These are phyloP conservation scores for Arabis hirsuta DNA, from an alignment of 345 rosid species.

Conservation along the genomic window DNA sequence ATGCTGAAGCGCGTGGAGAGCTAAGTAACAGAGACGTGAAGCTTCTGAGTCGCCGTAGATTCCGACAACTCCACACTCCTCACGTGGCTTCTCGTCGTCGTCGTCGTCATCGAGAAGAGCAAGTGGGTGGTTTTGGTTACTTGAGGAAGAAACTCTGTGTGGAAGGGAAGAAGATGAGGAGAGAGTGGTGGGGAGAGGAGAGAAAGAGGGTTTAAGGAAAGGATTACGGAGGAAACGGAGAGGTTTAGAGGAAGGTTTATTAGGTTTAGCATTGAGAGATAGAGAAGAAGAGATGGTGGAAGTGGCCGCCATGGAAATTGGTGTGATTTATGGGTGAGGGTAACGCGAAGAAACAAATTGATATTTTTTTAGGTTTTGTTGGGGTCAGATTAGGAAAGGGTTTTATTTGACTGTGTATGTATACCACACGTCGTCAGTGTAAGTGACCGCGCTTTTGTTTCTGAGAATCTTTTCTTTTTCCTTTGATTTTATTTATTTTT, in stretches of 20 bases:
- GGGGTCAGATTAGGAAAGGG: conserved; percentile 27
- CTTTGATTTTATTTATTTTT: too few species aligned
- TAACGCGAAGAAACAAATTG: neutral
- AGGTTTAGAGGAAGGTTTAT: conserved; percentile 31
- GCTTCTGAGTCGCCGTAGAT: conserved; percentile 87
- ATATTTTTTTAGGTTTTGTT: conserved; percentile 16
- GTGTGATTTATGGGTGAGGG: conserved; percentile 19
- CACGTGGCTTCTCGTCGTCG: conserved; percentile 76
- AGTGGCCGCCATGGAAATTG: conserved; percentile 56
- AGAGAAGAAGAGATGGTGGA: conserved; percentile 46
- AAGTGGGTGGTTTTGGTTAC: conserved; percentile 38
- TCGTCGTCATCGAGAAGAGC: conserved; percentile 46
- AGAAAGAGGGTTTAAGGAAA: conserved; percentile 44
- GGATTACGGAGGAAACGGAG: conserved; percentile 47
- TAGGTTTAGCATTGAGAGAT: conserved; percentile 42
- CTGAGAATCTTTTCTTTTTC: neutral
- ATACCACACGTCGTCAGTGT: conserved; percentile 27
- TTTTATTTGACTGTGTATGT: conserved; percentile 25
- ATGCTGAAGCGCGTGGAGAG: conserved; percentile 89
- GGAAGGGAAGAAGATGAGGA: conserved; percentile 38
- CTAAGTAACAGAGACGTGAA: conserved; percentile 82
- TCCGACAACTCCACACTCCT: conserved; percentile 94
- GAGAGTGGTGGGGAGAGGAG: conserved; percentile 22
- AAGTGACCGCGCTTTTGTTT: conserved; percentile 22
- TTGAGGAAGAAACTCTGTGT: conserved; percentile 33